Percentiles rank a stretch among this genome's conserved stretches.
Conservation (phyloP, 2,329 filamentous ascomycete genomes). For the Aureobasidium zeae region DNA sequence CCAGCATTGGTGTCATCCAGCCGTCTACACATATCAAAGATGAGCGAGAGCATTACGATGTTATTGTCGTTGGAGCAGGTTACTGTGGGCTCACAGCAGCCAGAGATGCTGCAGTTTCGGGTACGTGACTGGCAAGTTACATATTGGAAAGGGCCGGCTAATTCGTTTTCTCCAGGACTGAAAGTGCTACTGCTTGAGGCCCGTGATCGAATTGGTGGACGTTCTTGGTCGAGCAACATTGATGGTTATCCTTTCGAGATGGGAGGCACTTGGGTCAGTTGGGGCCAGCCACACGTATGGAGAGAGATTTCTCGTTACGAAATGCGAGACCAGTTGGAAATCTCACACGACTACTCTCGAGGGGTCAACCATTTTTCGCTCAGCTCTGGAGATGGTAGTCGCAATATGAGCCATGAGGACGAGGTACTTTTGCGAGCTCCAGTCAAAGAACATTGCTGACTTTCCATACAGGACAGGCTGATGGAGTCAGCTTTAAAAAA, state of each 20-base stretch:
- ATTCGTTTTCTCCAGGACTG: slow-evolving; percentile 27
- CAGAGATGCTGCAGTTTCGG: slow-evolving; percentile 23
- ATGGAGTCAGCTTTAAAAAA: slow-evolving; percentile 18
- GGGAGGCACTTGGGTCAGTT: slow-evolving; percentile 44
- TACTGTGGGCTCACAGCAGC: slow-evolving; percentile 28
- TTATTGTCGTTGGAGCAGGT: slow-evolving; percentile 36
- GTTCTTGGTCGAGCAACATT: slow-evolving; percentile 40
- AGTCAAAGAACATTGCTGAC: neutral
- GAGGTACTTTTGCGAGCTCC: neutral
- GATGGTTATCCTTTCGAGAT: slow-evolving; percentile 39
- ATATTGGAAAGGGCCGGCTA: too few species aligned
- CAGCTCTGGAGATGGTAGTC: neutral
- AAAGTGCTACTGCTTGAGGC: slow-evolving; percentile 40
- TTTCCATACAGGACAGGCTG: neutral
- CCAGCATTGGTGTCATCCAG: slow-evolving; percentile 10
- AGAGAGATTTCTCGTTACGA: slow-evolving; percentile 26
- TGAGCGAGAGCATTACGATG: slow-evolving; percentile 22
- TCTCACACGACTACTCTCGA: slow-evolving; percentile 16
- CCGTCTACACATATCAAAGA: neutral
- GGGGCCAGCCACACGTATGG: slow-evolving; percentile 28
- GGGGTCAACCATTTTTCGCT: slow-evolving; percentile 9
- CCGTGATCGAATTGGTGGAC: slow-evolving; percentile 41
- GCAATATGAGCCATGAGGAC: slow-evolving; percentile 11
- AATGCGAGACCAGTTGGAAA: slow-evolving; percentile 18
- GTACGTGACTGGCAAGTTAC: too few species aligned